These are phyloP conservation scores for Venustampulla echinocandica DNA, from an alignment of 495 filamentous ascomycete species.

Conservation along the genomic window DNA sequence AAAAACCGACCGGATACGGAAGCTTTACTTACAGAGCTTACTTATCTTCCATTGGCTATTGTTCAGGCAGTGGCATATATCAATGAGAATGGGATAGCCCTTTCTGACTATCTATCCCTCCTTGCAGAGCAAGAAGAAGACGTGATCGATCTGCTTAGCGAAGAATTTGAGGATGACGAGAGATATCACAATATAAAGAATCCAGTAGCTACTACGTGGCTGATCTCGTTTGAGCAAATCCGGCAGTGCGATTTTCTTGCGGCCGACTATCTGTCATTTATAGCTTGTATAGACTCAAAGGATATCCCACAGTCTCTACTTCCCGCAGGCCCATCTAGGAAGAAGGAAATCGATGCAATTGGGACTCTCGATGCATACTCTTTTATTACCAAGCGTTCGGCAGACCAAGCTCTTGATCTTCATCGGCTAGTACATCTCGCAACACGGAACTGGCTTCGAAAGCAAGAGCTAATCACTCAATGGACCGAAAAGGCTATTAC, in stretches of 20 bases:
- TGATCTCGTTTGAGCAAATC: conserved; percentile 29
- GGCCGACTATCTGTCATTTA: conserved; percentile 18
- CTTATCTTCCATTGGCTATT: conserved; percentile 38
- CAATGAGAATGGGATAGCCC: conserved; percentile 24
- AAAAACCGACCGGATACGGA: conserved; percentile 4
- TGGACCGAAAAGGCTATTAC: conserved; percentile 28
- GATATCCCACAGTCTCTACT: conserved; percentile 16
- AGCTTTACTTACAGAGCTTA: conserved; percentile 30
- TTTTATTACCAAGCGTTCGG: conserved; percentile 23
- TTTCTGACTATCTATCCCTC: conserved; percentile 6
- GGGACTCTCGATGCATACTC: conserved; percentile 36
- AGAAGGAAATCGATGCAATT: conserved; percentile 23
- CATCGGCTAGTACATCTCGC: conserved; percentile 40
- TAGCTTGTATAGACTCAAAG: conserved; percentile 13
- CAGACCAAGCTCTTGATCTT: conserved; percentile 21
- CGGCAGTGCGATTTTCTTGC: conserved; percentile 24
- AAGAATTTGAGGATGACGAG: conserved; percentile 12
- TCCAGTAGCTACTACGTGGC: conserved; percentile 15
- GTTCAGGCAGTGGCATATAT: conserved; percentile 43
- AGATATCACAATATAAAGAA: conserved; percentile 11
- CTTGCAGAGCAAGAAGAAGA: conserved; percentile 17
- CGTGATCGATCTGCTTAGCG: conserved; percentile 21
- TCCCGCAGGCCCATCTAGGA: not conserved
- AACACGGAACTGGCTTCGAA: conserved; percentile 33
- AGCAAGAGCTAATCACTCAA: conserved; percentile 17